Conservation (phyloP, 768 basidiomycete species). For the Suillus bovinus region DNA sequence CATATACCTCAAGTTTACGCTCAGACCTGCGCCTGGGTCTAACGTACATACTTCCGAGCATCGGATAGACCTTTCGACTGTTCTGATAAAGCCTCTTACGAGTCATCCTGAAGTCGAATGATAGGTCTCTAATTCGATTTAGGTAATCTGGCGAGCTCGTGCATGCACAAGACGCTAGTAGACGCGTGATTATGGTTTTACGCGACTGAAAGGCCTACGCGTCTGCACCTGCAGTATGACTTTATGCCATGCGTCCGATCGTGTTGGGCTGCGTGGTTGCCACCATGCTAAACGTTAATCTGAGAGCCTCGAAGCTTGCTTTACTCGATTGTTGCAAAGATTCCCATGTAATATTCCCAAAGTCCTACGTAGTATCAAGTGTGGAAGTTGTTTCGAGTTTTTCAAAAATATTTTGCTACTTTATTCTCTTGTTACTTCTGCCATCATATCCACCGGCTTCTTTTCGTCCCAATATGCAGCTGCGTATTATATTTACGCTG, state of each 20-base stretch:
- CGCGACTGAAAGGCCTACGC: not conserved
- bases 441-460: constrained; percentile 3
- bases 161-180: too few relatives aligned
- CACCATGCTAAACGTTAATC: not conserved
- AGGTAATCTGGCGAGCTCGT: too few relatives aligned
- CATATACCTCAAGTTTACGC: not conserved
- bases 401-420: not conserved
- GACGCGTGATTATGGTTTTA: too few relatives aligned
- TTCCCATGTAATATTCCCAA: constrained; percentile 1
- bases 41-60: not conserved
- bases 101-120: too few relatives aligned
- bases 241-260: not conserved
- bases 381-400: constrained; percentile 1
- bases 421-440: constrained; percentile 4
- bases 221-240: too few relatives aligned
- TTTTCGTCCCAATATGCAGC: constrained; percentile 3
- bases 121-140: too few relatives aligned
- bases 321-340: constrained; percentile 5
- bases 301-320: not conserved
- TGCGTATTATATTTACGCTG: constrained; percentile 3
- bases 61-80: not conserved
- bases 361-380: not conserved
- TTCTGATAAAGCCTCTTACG: too few relatives aligned
- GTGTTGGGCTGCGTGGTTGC: not conserved
- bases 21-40: not conserved